Percentiles rank a stretch among this genome's conserved stretches.
These are phyloP conservation scores for Avicennia marina DNA, from an alignment of 257 asterid species.

Conservation along the genomic window DNA sequence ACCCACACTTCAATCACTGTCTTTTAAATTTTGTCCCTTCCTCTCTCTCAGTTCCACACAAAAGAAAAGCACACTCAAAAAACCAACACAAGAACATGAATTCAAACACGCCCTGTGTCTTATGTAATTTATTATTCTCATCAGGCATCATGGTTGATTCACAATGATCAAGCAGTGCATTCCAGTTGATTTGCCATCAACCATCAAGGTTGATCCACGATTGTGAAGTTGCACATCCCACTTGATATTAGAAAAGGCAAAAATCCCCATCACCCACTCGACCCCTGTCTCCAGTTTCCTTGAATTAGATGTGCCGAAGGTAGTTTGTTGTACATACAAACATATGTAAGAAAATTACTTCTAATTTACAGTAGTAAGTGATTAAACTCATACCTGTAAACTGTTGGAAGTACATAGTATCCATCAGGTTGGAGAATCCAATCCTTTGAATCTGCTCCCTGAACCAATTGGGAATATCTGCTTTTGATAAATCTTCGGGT, in stretches of 20 bases:
- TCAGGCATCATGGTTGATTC: too few species aligned
- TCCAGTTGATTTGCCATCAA: too few species aligned
- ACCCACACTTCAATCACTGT: too few species aligned
- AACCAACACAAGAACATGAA: too few species aligned
- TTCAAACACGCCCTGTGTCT: too few species aligned
- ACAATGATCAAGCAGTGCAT: too few species aligned
- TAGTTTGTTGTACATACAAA: background rate
- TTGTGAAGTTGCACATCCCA: slow-evolving; percentile 1
- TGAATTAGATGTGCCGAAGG: background rate
- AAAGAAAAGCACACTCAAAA: too few species aligned
- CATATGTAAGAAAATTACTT: too few species aligned
- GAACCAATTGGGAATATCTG: slow-evolving; percentile 50
- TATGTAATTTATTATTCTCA: too few species aligned
- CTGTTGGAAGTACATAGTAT: slow-evolving; percentile 58
- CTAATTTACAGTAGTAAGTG: background rate
- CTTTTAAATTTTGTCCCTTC: too few species aligned
- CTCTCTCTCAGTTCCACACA: too few species aligned
- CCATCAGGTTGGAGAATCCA: slow-evolving; percentile 56
- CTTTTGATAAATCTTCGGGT: slow-evolving; percentile 49
- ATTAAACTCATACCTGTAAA: slow-evolving; percentile 38
- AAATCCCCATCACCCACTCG: background rate
- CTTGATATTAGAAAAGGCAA: background rate
- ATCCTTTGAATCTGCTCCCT: slow-evolving; percentile 38
- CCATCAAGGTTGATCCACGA: slow-evolving; percentile 1
- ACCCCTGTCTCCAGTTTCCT: slow-evolving; percentile 10